These are phyloP conservation scores for Neofusicoccum sp. DNA, from an alignment of 2,329 filamentous ascomycete species.

Conservation along the genomic window DNA sequence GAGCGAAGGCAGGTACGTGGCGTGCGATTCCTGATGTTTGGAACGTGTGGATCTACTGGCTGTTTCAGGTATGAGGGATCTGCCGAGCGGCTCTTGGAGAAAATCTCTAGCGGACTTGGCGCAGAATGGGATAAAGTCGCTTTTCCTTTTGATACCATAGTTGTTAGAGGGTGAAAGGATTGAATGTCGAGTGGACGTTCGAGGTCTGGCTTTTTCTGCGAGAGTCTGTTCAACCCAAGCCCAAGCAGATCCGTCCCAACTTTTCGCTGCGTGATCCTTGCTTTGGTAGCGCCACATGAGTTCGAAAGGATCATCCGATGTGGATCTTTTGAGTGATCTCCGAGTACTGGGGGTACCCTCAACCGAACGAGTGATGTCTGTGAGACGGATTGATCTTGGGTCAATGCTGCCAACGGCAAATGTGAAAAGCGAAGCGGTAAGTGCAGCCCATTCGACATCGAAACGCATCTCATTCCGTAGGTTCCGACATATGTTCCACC, in stretches of 20 bases:
- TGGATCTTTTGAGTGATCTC: neutral
- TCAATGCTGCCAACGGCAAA: slow-evolving; percentile 38
- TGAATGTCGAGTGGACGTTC: slow-evolving; percentile 3
- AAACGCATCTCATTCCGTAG: slow-evolving; percentile 22
- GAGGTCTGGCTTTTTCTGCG: slow-evolving; percentile 19
- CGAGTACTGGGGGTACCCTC: slow-evolving; percentile 4
- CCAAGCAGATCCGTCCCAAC: slow-evolving; percentile 35
- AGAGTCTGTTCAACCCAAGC: slow-evolving; percentile 30
- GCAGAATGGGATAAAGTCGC: slow-evolving; percentile 28
- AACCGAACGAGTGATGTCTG: slow-evolving; percentile 11
- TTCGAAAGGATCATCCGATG: slow-evolving; percentile 11
- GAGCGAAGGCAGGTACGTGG: slow-evolving; percentile 60
- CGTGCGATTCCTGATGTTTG: slow-evolving; percentile 13
- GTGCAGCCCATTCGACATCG: slow-evolving; percentile 38
- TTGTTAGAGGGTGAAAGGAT: slow-evolving; percentile 19
- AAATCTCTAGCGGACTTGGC: slow-evolving; percentile 36
- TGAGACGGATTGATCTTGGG: slow-evolving; percentile 27
- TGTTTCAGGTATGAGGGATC: slow-evolving; percentile 21
- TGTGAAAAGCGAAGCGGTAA: slow-evolving; percentile 41
- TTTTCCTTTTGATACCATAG: slow-evolving; percentile 26
- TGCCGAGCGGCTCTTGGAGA: slow-evolving; percentile 33
- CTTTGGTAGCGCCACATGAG: slow-evolving; percentile 33
- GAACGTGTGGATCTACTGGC: slow-evolving; percentile 4
- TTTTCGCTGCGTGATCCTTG: slow-evolving; percentile 27
- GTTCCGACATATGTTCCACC: slow-evolving; percentile 36